Evolutionary conservation across 1,284 basidiomycete genomes (phyloP).

Genomic region (Inonotus hispidus): DNA sequence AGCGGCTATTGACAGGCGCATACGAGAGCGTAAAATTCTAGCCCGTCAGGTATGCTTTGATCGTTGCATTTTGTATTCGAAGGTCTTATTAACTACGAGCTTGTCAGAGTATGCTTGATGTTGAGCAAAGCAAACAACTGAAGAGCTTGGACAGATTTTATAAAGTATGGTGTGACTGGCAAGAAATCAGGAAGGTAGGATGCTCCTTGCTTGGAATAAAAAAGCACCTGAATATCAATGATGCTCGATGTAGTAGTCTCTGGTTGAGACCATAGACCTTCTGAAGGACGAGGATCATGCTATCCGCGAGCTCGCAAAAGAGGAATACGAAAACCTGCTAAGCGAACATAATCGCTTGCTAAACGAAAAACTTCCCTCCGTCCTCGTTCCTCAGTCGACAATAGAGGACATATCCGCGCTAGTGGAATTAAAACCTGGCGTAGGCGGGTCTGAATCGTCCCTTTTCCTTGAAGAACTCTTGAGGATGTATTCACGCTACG

Average conservation of each 20-base stretch:
- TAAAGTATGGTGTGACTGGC: slow-evolving; percentile 47
- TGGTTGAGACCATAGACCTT: slow-evolving; percentile 57
- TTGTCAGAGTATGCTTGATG: slow-evolving; percentile 31
- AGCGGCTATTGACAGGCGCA: slow-evolving; percentile 29
- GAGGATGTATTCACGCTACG: slow-evolving; percentile 79
- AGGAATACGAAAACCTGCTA: slow-evolving; percentile 59
- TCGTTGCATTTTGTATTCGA: not conserved
- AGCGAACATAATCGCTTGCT: slow-evolving; percentile 45
- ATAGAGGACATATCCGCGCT: slow-evolving; percentile 71
- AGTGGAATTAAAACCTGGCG: slow-evolving; percentile 88
- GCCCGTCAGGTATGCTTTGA: slow-evolving; percentile 27
- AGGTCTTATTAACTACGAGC: not conserved
- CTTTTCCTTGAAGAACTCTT: slow-evolving; percentile 80
- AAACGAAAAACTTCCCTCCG: slow-evolving; percentile 53
- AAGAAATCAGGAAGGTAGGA: slow-evolving; percentile 38
- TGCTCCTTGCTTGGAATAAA: not conserved
- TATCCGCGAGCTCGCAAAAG: slow-evolving; percentile 70
- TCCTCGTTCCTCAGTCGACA: slow-evolving; percentile 68
- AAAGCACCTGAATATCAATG: slow-evolving; percentile 2
- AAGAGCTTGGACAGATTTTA: slow-evolving; percentile 50
- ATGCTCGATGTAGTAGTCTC: slow-evolving; percentile 44
- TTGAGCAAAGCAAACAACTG: slow-evolving; percentile 38
- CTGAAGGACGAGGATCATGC: slow-evolving; percentile 72
- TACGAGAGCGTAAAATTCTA: slow-evolving; percentile 27
- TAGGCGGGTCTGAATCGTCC: slow-evolving; percentile 86